Base-by-base conservation (phyloP, 2,329 filamentous ascomycete genomes). In the Thelonectria rubi region DNA sequence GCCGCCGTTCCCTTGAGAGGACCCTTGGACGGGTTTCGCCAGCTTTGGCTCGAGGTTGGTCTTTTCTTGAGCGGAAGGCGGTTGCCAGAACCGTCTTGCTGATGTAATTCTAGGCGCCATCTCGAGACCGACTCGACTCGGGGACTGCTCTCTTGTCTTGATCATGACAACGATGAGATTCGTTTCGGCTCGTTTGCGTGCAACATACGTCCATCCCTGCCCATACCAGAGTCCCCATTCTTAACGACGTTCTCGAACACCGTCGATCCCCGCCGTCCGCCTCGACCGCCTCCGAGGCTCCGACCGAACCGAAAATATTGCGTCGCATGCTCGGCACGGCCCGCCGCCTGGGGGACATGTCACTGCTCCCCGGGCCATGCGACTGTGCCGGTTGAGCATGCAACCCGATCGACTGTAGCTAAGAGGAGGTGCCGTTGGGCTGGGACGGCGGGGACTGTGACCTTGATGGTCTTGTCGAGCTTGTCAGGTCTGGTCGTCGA, bases 271-370 rank as follows among this genome's bases (percentile, higher is more conserved):
- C 32, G 17, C 47, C 12, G 39, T 21, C 11, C n/a, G 39, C 55
- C 24, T 15, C n/a, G 24, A 40, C 12, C 11, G 5, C n/a, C 26
- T 30, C 26, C 34, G 9, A 18, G 26, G 26, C 24, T 30, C 26
- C 18, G 30, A 15, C 17, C 37, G 17, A 46, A 30, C 17, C 37
- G 26, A 37, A n/a, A 45, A 42, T 42, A 17, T 30, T 37, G 34
- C 21, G 39, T 30, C 48, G 50, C 47, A 42, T 48, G 17, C 46
- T 39, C 58, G 58, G 58, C 48, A 34, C 58, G 58, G 48, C 58
- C 58, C 58, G 58, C 53, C 18, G 15, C 43, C 50, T 40, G 24
- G 42, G 57, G 37, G 21, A 18, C 20, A 26, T 17, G 42, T 45
- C 45, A 53, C 42, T 24, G 47, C 40, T 15, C 42, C 40, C 9